Base-by-base conservation (phyloP, 805 yeast genomes). In the Starmerella davenportii region DNA sequence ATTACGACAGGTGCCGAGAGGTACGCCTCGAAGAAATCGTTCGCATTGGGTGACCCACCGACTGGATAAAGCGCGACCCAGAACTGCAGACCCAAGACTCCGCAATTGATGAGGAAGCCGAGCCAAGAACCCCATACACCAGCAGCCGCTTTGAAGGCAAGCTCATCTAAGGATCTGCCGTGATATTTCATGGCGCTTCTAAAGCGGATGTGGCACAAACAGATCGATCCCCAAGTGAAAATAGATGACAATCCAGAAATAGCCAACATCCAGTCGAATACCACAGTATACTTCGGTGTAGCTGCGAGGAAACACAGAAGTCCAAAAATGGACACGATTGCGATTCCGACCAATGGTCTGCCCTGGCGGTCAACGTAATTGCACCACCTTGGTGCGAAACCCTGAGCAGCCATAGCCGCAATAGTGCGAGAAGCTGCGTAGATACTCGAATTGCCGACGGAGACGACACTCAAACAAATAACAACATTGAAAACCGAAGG, bases 171-270 rank as follows among this genome's bases (percentile, higher is more conserved):
- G 23, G 57, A 54, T 63, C 80, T 67, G 35, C 80, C 81, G 57
- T 76, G 79, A 8, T 58, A 65, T 2, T 56, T 53, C 58, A 80
- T 57, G 7, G 76, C 76, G 36, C 62, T 45, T 51, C 79, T 72
- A 59, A 75, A 76, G 50, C 84, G 63, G 38, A 79, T 59, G 51
- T 75, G 82, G 35, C 75, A 69, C 34, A 67, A 56, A 51, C 77
- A 73, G 44, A 77, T 72, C 8, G 80, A 69, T 38, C 74, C 75
- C 90, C 90, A 79, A 29, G 79, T 73, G 57, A 76, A 71, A 43
- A 78, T 63, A 15, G 82, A 73, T 1, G 81, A 72, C 45, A 79
- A 60, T 42, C 84, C 84, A 34, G 80, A 72, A 25, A 79, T 57
- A 16, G 82, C 76, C 49, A 76, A 60, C 55, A 78, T 57, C 87